Conservation (phyloP, 345 rosid species). For the Combretum micranthum region DNA sequence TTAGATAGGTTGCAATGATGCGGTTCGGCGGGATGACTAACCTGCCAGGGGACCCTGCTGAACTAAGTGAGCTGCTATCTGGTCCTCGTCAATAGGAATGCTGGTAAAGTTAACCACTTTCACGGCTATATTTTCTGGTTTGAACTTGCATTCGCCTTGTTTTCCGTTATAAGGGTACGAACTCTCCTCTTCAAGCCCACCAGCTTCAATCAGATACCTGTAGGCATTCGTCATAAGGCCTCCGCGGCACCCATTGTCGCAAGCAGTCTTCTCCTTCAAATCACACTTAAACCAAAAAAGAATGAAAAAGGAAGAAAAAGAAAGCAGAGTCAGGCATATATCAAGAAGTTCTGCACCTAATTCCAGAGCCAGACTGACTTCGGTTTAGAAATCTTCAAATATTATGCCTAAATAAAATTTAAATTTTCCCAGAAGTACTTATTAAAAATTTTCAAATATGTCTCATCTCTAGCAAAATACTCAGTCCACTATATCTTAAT, state of each 20-base stretch:
- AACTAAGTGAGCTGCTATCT: constrained; percentile 68
- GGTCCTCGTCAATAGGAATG: constrained; percentile 60
- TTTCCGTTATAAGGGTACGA: constrained; percentile 64
- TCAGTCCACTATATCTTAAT: too few species aligned
- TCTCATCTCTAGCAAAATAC: too few species aligned
- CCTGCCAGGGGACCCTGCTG: constrained; percentile 77
- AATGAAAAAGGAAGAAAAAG: too few species aligned
- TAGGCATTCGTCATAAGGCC: constrained; percentile 94
- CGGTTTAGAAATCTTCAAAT: too few species aligned
- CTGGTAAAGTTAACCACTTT: constrained; percentile 52
- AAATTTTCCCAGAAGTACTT: too few species aligned
- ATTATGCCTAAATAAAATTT: too few species aligned
- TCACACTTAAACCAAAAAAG: constrained; percentile 44
- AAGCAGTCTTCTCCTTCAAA: constrained; percentile 40
- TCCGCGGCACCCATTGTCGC: constrained; percentile 75
- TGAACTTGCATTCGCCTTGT: constrained; percentile 53
- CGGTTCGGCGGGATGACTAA: constrained; percentile 6
- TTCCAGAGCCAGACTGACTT: too few species aligned
- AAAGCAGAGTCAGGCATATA: too few species aligned
- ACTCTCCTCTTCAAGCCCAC: constrained; percentile 70
- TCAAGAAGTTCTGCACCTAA: too few species aligned
- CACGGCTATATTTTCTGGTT: constrained; percentile 43
- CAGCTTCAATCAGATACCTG: constrained; percentile 61
- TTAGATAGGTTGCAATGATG: not conserved
- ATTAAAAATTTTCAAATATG: too few species aligned